Base-by-base conservation (phyloP, 225 moss, liverwort and hornwort genomes). In the Thuidium tamariscinum region DNA sequence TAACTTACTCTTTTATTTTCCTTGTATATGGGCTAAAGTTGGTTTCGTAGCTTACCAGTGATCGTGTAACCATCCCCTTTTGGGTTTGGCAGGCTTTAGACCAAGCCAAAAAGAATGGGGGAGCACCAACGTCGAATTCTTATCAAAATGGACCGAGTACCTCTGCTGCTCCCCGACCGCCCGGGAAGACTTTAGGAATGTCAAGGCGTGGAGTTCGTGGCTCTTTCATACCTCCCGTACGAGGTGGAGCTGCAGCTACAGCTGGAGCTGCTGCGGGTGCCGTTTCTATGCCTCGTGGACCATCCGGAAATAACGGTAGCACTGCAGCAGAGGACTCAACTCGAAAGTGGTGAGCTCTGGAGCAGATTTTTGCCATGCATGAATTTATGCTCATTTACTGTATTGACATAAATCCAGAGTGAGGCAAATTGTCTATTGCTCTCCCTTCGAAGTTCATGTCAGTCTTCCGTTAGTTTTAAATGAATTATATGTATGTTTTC, bases 101-200 rank as follows among this genome's bases (percentile, higher is more conserved):
- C 57, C 91, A 89, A 84, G 88, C 92, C 23, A 93, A 94, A 83
- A 97, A 95, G 87, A 92, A 94, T 77, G 92, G 90, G 56, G 89
- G 93, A 77, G 86, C 87, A 56, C 89, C 91, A 56, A 70, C 88
- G 70, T 86, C 81, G 84, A 91, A 85, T 90, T 72, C 93, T 19
- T 88, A 93, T 86, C 93, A 93, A 80, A 91, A 85, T 82, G 92
- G 90, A 52, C 92, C 89, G 46, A 91, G 88, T 82, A 92, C 89
- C 63, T 86, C 93, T 36, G 82, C 82, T 80, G 91, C 85, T 89
- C 87, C 87, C n/a, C 93, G 95, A 73, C 90, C 92, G 44, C 91
- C 90, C 41, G 96, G 89, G 36, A 98, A 97, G 91, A 97, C 97
- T 37, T 83, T 99, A 87, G 99, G 99, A 48, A 91, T 99, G 91